These are phyloP conservation scores for Pseudocercospora musae DNA, from an alignment of 2,329 filamentous ascomycete species.

Conservation along the genomic window DNA sequence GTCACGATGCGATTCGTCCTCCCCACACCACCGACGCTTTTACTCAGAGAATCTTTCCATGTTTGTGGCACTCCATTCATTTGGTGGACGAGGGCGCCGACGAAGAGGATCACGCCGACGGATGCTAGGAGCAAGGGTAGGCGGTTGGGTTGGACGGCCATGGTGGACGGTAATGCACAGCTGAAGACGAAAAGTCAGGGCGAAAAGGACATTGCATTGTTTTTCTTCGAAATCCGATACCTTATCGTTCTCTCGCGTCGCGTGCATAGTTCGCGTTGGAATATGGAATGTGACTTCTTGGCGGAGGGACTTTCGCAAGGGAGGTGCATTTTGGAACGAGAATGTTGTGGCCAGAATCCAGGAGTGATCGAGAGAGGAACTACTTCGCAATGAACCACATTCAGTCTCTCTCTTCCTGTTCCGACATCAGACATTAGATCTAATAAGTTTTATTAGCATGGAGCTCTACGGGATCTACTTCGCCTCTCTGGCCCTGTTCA, in stretches of 20 bases:
- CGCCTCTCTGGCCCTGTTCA: slow-evolving; percentile 22
- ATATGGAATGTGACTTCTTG: neutral
- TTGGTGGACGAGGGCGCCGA: slow-evolving; percentile 14
- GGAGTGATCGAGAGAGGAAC: too few relatives aligned
- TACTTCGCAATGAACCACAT: too few relatives aligned
- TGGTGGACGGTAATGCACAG: neutral
- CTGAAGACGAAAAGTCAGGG: neutral
- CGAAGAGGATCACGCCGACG: slow-evolving; percentile 13
- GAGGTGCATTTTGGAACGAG: neutral
- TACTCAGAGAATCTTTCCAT: neutral
- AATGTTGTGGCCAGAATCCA: neutral
- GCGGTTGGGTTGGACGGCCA: slow-evolving; percentile 14
- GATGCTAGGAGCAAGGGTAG: slow-evolving; percentile 17
- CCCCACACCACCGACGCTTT: neutral
- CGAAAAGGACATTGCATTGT: neutral
- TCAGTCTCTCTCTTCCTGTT: neutral
- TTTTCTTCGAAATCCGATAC: neutral
- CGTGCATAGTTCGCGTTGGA: neutral
- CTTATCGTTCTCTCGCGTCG: neutral
- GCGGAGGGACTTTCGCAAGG: neutral
- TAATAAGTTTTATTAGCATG: slow-evolving; percentile 7
- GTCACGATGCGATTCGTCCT: neutral
- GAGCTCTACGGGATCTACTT: slow-evolving; percentile 27
- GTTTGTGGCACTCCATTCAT: slow-evolving; percentile 7
- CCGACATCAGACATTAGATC: too few relatives aligned